Conservation (phyloP, 2,329 filamentous ascomycete genomes). For the Pestalotiopsis sp. region DNA sequence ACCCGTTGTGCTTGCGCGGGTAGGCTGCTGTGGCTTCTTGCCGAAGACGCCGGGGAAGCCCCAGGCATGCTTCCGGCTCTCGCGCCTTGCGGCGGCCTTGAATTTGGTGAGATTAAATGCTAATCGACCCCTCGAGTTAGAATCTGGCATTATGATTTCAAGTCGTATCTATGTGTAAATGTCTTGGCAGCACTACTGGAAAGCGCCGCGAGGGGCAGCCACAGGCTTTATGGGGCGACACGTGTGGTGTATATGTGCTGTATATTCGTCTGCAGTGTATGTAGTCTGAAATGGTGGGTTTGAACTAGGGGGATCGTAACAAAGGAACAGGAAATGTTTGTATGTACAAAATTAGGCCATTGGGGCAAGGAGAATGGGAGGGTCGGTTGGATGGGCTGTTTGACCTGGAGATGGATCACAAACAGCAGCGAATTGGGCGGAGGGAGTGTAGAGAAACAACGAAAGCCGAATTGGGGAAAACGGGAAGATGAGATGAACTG, state of each 20-base stretch:
- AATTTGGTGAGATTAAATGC: slow-evolving; percentile 6
- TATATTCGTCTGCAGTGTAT: background rate
- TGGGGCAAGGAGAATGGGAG: background rate
- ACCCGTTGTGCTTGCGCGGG: background rate
- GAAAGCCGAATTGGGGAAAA: background rate
- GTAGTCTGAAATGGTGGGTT: background rate
- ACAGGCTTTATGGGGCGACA: background rate
- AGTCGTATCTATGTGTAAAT: background rate
- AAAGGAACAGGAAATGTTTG: background rate
- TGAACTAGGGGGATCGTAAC: background rate
- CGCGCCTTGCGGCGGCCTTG: slow-evolving; percentile 1
- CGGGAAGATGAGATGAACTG: background rate
- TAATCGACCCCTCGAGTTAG: background rate
- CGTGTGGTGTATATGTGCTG: background rate
- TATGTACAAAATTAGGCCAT: background rate
- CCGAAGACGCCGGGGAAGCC: background rate
- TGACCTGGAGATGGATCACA: background rate
- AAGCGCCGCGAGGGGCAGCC: background rate
- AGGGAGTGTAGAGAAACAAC: background rate
- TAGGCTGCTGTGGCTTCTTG: background rate
- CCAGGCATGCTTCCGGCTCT: slow-evolving; percentile 2
- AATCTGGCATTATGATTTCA: background rate
- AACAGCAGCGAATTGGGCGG: background rate
- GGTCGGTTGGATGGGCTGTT: background rate
- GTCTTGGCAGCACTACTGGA: background rate